Evolutionary conservation across 1,284 basidiomycete species (phyloP), one percentile per base, ranked within the genome.

Genomic region (Boletus smithii): DNA sequence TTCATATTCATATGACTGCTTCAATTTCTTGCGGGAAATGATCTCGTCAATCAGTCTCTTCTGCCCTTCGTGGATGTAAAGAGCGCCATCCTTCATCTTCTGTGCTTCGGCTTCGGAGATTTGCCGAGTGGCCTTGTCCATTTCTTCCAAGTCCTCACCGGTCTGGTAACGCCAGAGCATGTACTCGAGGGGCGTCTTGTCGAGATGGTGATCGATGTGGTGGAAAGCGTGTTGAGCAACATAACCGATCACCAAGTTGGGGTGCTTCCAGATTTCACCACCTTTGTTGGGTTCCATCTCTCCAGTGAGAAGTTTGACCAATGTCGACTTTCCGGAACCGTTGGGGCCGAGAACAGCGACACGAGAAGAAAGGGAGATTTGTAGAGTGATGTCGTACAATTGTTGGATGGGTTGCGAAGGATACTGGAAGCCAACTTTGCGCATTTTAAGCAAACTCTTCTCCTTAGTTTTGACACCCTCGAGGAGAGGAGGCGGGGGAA

Each of bases 381-480:
- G 93, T 58, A 97, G 88, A 46, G 87, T 85, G 74, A 97, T 91
- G 75, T 97, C 89, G 79, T 85, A 88, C 56, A 97, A 80, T 71
- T 97, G 94, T 70, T 95, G 94, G 50, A 87, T 79, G 49, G 83
- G 65, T 60, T 89, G 81, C 32, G 82, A 80, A 38, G 92, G 91
- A 76, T 97, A 98, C 74, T 97, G 92, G 90, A 94, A 98, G 63
- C 88, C 89, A 62, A 95, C 93, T 71, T 92, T 89, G 69, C 92
- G 88, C 93, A 98, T 97, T 83, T 98, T 97, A 64, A 97, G 76
- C 61, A 97, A 76, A 58, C 84, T 85, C 84, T 97, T 97, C 77
- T 97, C 94, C 83, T 98, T 97, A 69, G 95, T 98, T 88, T 97
- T 97, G 77, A 97, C 94, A 88, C 94, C 95, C 58, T 97, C 94